phyloP scores from a whole-genome alignment of 176 grass and related monocot genomes.

The Phragmites australis region DNA sequence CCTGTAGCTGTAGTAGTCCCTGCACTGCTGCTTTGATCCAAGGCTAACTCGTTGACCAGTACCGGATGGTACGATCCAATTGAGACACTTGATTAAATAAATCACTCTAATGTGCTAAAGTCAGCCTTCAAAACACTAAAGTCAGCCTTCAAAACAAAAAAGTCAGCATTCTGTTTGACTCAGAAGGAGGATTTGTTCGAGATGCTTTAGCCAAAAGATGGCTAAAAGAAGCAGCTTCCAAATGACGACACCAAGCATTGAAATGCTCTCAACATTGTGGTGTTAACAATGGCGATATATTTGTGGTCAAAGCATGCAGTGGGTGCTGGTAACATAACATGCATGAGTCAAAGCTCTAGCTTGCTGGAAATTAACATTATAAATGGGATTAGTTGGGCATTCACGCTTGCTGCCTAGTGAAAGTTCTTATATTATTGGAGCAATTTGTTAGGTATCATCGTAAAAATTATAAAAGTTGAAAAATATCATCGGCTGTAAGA shows the following conservation, averaged over 20 bases:
- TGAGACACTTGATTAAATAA: not conserved
- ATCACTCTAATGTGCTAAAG: not conserved
- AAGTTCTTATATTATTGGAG: too few species aligned
- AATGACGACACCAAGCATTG: slow-evolving; percentile 18
- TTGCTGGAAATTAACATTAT: not conserved
- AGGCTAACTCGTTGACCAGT: slow-evolving; percentile 32
- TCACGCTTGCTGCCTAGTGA: too few species aligned
- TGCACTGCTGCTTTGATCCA: slow-evolving; percentile 15
- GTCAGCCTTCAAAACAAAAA: slow-evolving; percentile 18
- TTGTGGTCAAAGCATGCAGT: not conserved
- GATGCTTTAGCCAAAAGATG: slow-evolving; percentile 6
- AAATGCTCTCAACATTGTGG: not conserved
- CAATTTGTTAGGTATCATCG: too few species aligned
- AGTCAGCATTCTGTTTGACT: slow-evolving; percentile 34
- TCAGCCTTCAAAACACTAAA: slow-evolving; percentile 26
- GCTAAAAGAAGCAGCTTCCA: not conserved
- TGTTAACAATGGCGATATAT: not conserved
- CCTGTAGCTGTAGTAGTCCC: not conserved
- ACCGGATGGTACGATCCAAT: slow-evolving; percentile 33
- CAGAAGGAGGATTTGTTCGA: slow-evolving; percentile 5
- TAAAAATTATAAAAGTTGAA: too few species aligned
- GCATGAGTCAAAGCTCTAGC: slow-evolving; percentile 27
- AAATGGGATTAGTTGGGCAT: not conserved
- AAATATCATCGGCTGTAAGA: too few species aligned
- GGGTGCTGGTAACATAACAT: slow-evolving; percentile 30